Evolutionary conservation across 2,329 filamentous ascomycete species (phyloP), one percentile per base, ranked within the genome.

Genomic region (Arachnomyces sp.): DNA sequence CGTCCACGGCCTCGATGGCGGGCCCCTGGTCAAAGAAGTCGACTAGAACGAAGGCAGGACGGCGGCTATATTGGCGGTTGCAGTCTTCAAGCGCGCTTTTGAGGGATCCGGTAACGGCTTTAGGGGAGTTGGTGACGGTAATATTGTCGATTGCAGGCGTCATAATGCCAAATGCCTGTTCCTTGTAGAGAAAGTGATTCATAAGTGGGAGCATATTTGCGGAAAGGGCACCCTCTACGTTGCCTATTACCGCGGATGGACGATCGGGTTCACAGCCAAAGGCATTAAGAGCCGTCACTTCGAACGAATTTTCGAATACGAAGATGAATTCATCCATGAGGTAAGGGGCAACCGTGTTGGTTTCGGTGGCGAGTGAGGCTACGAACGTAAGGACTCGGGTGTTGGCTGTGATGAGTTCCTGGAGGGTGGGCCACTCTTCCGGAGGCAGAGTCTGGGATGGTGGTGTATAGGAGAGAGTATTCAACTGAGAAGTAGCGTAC

Each of bases 11-110:
- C 5, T 71, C 67, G 40, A 92, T 76, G 25, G 82, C 76, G 0
- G 81, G 77, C 0, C 81, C 84, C 43, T 79, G 71, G 57, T 85
- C 81, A 60, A 81, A 88, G 60, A 87, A 90, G 61, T 93, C 85
- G 1, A 90, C 83, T 7, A 92, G 70, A 14, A 86, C 72, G 51
- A 86, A 89, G 2, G 72, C 79, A n/a, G 85, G 83, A 36, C 71
- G 67, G 18, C 65, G 61, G n/a, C 73, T 72, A 15, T 25, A 25
- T 9, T 25, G 20, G 20, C 5, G 20, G 5, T 25, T 25, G 20
- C 20, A 25, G 9, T 25, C 20, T 9, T 25, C 5, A 25, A 25
- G 74, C 17, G 66, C 49, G 7, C 54, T 53, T 5, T 71, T 71
- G 28, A 76, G 54, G 33, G 67, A 68, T 6, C 83, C 83, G 0